These are phyloP conservation scores for Multifurca ochricompacta DNA, from an alignment of 768 basidiomycete species.

Conservation along the genomic window DNA sequence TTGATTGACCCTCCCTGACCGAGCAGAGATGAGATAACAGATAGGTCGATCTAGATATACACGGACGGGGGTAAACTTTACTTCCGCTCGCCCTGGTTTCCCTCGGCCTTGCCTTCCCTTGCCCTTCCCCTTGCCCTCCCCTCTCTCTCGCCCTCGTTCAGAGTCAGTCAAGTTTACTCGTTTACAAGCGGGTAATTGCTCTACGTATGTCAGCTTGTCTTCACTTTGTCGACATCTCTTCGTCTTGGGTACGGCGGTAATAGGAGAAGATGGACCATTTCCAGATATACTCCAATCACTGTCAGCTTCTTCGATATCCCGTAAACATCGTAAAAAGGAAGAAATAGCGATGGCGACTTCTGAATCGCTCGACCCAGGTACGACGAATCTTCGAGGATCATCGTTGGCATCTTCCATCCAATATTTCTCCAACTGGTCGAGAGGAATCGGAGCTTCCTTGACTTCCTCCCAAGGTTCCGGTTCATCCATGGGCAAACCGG, in stretches of 20 bases:
- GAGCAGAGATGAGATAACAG: too few relatives aligned
- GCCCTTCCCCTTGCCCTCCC: too few relatives aligned
- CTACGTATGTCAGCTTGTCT: neutral
- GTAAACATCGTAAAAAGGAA: constrained; percentile 9
- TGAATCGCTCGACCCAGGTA: constrained; percentile 27
- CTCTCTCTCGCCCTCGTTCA: neutral
- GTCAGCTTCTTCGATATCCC: constrained; percentile 10
- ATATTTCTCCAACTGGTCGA: constrained; percentile 28
- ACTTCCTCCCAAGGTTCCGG: constrained; percentile 25
- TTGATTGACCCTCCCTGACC: too few relatives aligned
- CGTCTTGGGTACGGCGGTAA: too few relatives aligned
- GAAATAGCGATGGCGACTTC: neutral
- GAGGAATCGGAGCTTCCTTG: constrained; percentile 28
- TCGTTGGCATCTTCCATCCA: constrained; percentile 33
- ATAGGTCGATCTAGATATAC: too few relatives aligned
- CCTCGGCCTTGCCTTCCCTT: too few relatives aligned
- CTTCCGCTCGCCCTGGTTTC: too few relatives aligned
- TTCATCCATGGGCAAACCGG: constrained; percentile 5
- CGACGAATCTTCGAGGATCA: constrained; percentile 30
- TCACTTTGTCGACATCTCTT: constrained; percentile 4
- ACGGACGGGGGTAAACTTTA: too few relatives aligned
- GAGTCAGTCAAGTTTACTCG: neutral
- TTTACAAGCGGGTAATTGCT: neutral
- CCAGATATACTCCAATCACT: constrained; percentile 10
- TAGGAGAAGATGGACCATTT: constrained; percentile 6